Percentiles rank a stretch among this genome's conserved stretches.
Evolutionary conservation across 2,329 filamentous ascomycete species (phyloP).

Genomic region (Epichloe gansuensis): DNA sequence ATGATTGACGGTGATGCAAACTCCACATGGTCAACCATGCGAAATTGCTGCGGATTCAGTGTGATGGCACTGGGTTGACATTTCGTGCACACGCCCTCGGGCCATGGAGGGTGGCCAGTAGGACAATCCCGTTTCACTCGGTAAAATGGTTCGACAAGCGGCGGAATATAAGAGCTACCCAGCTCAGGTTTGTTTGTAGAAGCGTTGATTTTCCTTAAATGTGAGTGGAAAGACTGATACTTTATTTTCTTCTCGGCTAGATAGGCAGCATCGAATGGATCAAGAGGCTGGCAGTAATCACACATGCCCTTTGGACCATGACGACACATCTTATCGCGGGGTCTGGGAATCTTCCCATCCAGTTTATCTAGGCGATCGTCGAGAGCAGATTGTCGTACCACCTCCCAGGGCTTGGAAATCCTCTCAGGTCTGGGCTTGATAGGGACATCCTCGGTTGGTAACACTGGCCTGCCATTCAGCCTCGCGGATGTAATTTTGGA

Average conservation of each 20-base stretch:
- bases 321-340: slow-evolving; percentile 80
- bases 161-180: slow-evolving; percentile 90
- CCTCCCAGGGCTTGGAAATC: slow-evolving; percentile 56
- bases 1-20: slow-evolving; percentile 78
- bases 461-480: slow-evolving; percentile 66
- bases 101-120: slow-evolving; percentile 85
- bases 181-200: slow-evolving; percentile 93
- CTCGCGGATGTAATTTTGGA: slow-evolving; percentile 43
- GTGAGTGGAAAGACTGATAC: slow-evolving; percentile 89
- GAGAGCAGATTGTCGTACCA: slow-evolving; percentile 73
- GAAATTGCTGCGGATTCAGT: slow-evolving; percentile 82
- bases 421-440: slow-evolving; percentile 57
- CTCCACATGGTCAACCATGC: slow-evolving; percentile 97
- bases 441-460: slow-evolving; percentile 54
- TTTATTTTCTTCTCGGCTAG: slow-evolving; percentile 96
- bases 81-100: slow-evolving; percentile 94
- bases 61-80: slow-evolving; percentile 97
- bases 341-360: slow-evolving; percentile 77
- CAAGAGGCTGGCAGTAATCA: slow-evolving; percentile 94
- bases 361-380: slow-evolving; percentile 79
- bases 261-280: slow-evolving; percentile 84
- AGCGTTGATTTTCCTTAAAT: slow-evolving; percentile 89
- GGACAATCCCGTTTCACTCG: slow-evolving; percentile 82
- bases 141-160: slow-evolving; percentile 84
- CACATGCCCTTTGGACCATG: slow-evolving; percentile 98